A percentile compares a stretch with the other conserved stretches of the same genome.
phyloP scores from a whole-genome alignment of 208 protist species.

The Trypanosoma lewisi region DNA sequence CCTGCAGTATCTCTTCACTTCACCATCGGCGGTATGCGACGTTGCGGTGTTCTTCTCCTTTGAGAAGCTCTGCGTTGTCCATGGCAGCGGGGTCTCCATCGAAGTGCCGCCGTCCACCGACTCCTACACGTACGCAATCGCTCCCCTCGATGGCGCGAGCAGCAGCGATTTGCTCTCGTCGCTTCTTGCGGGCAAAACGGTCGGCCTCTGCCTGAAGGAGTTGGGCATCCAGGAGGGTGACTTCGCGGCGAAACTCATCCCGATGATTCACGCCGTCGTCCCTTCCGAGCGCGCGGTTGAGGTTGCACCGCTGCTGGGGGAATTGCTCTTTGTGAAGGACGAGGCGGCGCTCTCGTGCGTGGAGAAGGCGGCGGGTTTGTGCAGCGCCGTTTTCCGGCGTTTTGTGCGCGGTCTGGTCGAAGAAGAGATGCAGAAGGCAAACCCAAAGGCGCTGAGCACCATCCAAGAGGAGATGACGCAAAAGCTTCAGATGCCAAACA shows the following conservation, averaged over 20 bases:
- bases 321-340: slow-evolving; percentile 86
- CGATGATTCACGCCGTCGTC: slow-evolving; percentile 27
- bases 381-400: slow-evolving; percentile 73
- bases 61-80: slow-evolving; percentile 40
- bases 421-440: slow-evolving; percentile 39
- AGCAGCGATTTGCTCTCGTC: slow-evolving; percentile 15
- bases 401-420: slow-evolving; percentile 62
- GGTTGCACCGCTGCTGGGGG: slow-evolving; percentile 61
- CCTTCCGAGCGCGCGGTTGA: slow-evolving; percentile 40
- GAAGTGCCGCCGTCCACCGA: slow-evolving; percentile 23
- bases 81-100: slow-evolving; percentile 30
- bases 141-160: slow-evolving; percentile 16
- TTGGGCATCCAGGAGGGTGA: slow-evolving; percentile 71
- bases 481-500: slow-evolving; percentile 67
- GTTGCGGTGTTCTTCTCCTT: slow-evolving; percentile 49
- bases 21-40: slow-evolving; percentile 42
- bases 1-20: slow-evolving; percentile 75
- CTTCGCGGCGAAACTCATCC: slow-evolving; percentile 47
- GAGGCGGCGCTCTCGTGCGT: slow-evolving; percentile 54
- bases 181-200: slow-evolving; percentile 29
- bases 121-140: slow-evolving; percentile 12
- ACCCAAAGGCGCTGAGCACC: slow-evolving; percentile 56
- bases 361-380: slow-evolving; percentile 75
- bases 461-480: slow-evolving; percentile 65
- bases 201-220: slow-evolving; percentile 70